Percentiles rank a stretch among this genome's conserved stretches.
These are phyloP conservation scores for Ganoderma multipileum DNA, from an alignment of 1,284 basidiomycete species.

Conservation along the genomic window DNA sequence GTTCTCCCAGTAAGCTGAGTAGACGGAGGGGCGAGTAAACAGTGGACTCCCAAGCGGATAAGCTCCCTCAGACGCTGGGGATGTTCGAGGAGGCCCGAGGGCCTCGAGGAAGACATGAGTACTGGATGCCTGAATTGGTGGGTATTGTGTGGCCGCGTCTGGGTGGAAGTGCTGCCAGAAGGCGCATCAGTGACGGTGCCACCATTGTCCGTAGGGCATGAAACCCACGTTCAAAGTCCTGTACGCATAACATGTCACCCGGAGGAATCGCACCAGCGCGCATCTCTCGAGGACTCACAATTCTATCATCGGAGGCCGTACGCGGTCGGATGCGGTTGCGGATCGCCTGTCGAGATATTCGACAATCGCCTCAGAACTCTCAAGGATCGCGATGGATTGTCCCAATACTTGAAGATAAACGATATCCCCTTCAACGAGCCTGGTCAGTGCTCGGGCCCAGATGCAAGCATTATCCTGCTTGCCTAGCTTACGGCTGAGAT, in stretches of 20 bases:
- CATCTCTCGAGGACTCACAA: not conserved
- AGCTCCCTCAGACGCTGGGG: constrained; percentile 6
- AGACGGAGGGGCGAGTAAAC: not conserved
- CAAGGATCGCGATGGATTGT: not conserved
- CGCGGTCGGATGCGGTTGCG: constrained; percentile 7
- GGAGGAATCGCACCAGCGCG: no score
- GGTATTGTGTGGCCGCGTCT: constrained; percentile 6
- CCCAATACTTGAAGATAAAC: not conserved
- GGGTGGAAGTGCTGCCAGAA: constrained; percentile 25
- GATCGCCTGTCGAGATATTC: constrained; percentile 10
- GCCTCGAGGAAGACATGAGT: constrained; percentile 15
- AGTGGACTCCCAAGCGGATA: constrained; percentile 9
- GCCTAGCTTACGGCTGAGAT: constrained; percentile 14
- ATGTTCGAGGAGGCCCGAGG: constrained; percentile 16
- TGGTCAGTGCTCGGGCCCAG: not conserved
- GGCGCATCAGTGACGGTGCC: constrained; percentile 11
- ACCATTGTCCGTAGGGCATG: constrained; percentile 19
- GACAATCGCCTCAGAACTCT: not conserved
- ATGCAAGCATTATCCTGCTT: not conserved
- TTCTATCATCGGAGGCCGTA: not conserved
- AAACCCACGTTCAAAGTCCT: constrained; percentile 10
- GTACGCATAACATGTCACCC: not conserved
- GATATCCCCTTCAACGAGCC: constrained; percentile 4
- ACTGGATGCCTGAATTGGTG: constrained; percentile 5
- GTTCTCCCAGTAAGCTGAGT: not conserved